Conservation (phyloP, 192 early-diverging fungal genomes). For the Backusella macrospora region DNA sequence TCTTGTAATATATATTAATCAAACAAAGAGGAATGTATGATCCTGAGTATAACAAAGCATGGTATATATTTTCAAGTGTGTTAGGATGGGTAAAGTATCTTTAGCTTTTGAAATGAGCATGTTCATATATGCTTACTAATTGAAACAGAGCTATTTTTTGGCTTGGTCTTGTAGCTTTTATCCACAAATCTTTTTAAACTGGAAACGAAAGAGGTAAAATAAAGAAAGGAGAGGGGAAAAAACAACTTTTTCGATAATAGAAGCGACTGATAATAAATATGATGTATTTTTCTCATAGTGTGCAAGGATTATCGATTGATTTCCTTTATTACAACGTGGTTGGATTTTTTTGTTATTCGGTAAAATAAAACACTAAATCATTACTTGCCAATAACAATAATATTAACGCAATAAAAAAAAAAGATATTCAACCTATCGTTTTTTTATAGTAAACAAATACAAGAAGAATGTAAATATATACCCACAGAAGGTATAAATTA, state of each 20-base stretch:
- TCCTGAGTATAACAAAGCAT: not conserved
- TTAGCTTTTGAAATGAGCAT: not conserved
- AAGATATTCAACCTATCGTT: conserved; percentile 79
- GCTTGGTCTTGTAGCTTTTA: conserved; percentile 93
- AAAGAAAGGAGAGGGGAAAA: not conserved
- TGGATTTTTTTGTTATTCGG: conserved; percentile 85
- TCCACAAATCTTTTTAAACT: conserved; percentile 83
- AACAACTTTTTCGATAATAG: too few relatives aligned
- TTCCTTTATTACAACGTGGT: conserved; percentile 86
- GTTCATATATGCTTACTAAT: conserved; percentile 7
- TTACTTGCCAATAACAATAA: not conserved
- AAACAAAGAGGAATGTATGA: not conserved
- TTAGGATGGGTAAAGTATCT: conserved; percentile 1
- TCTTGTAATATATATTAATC: not conserved
- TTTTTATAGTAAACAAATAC: conserved; percentile 63
- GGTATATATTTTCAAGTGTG: not conserved
- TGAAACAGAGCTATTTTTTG: conserved; percentile 67
- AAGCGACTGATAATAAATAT: too few relatives aligned
- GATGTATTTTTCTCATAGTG: conserved; percentile 37
- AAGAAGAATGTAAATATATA: conserved; percentile 58
- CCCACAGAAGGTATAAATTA: not conserved
- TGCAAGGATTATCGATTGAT: conserved; percentile 88
- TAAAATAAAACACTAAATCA: conserved; percentile 32
- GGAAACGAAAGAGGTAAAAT: conserved; percentile 62
- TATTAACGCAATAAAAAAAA: not conserved